Percentiles rank a stretch among this genome's conserved stretches.
These are phyloP conservation scores for Candida glaebosa DNA, from an alignment of 805 yeast genomes.

Conservation along the genomic window DNA sequence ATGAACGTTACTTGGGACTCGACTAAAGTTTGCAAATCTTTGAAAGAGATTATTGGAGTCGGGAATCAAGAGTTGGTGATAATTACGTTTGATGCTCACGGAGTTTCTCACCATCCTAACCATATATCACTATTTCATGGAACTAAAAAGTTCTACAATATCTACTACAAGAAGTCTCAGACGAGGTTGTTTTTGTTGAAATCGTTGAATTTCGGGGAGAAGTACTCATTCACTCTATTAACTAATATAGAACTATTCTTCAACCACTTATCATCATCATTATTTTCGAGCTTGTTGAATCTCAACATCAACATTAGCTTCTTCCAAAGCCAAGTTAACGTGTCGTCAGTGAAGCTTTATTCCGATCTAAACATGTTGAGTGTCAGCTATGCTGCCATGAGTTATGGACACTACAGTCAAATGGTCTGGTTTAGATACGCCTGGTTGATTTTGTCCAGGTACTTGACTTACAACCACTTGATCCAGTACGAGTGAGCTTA, in stretches of 20 bases:
- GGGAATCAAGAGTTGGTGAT: slow-evolving; percentile 32
- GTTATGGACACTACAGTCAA: slow-evolving; percentile 78
- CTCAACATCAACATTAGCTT: slow-evolving; percentile 37
- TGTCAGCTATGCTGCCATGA: slow-evolving; percentile 65
- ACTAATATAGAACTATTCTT: slow-evolving; percentile 41
- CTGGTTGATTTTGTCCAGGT: slow-evolving; percentile 77
- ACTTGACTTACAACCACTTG: slow-evolving; percentile 73
- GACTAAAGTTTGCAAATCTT: slow-evolving; percentile 33
- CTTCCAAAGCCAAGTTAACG: slow-evolving; percentile 16
- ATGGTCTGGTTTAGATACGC: slow-evolving; percentile 94
- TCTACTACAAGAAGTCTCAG: slow-evolving; percentile 9
- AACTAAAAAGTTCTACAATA: slow-evolving; percentile 30
- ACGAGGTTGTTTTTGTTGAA: slow-evolving; percentile 28
- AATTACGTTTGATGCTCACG: slow-evolving; percentile 76
- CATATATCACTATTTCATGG: slow-evolving; percentile 66
- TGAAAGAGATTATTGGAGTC: slow-evolving; percentile 26
- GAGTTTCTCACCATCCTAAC: slow-evolving; percentile 87
- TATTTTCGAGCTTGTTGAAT: slow-evolving; percentile 27
- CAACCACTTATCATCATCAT: slow-evolving; percentile 29
- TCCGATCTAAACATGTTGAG: slow-evolving; percentile 38
- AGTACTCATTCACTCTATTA: slow-evolving; percentile 47
- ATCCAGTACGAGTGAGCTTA: slow-evolving; percentile 12
- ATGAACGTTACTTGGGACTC: slow-evolving; percentile 65
- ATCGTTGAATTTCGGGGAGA: slow-evolving; percentile 38
- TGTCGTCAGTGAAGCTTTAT: slow-evolving; percentile 34